These are phyloP conservation scores for Oryza longistaminata DNA, from an alignment of 176 grass and related monocot species.

Conservation along the genomic window DNA sequence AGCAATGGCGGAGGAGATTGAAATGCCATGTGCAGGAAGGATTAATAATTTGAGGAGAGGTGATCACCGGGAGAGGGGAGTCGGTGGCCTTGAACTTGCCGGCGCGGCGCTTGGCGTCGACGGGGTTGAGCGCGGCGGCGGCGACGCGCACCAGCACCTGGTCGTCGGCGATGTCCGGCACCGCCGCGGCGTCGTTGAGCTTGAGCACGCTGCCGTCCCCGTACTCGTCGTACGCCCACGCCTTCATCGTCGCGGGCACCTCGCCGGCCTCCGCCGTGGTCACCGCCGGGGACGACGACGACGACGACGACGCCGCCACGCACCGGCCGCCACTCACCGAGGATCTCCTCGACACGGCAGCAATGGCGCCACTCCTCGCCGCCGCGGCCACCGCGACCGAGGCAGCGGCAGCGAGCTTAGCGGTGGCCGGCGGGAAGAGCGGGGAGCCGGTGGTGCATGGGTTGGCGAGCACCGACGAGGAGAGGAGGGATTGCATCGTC, in stretches of 20 bases:
- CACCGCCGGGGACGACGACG: conserved; percentile 18
- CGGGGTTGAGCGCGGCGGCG: conserved; percentile 81
- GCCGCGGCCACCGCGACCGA: not conserved
- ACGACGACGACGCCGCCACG: conserved; percentile 23
- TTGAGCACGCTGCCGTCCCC: conserved; percentile 63
- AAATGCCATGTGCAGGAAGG: too few relatives aligned
- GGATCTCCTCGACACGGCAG: conserved; percentile 6
- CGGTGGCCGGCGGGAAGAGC: not conserved
- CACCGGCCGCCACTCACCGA: not conserved
- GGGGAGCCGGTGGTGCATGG: conserved; percentile 33
- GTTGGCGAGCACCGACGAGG: conserved; percentile 37
- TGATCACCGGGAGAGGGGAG: conserved; percentile 69
- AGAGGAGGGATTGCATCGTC: conserved; percentile 46
- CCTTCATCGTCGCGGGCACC: conserved; percentile 63
- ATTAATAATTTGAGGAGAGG: not conserved
- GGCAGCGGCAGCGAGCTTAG: not conserved
- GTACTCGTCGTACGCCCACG: conserved; percentile 87
- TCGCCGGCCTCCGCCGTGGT: not conserved
- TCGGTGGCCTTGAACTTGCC: conserved; percentile 95
- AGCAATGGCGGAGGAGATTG: not conserved
- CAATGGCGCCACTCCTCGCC: not conserved
- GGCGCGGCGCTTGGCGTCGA: conserved; percentile 76
- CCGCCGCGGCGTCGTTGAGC: conserved; percentile 50
- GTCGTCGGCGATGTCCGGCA: conserved; percentile 63
- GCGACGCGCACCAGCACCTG: conserved; percentile 82